Evolutionary conservation across 306 rosid species (phyloP).

Genomic region (Luffa acutangula): DNA sequence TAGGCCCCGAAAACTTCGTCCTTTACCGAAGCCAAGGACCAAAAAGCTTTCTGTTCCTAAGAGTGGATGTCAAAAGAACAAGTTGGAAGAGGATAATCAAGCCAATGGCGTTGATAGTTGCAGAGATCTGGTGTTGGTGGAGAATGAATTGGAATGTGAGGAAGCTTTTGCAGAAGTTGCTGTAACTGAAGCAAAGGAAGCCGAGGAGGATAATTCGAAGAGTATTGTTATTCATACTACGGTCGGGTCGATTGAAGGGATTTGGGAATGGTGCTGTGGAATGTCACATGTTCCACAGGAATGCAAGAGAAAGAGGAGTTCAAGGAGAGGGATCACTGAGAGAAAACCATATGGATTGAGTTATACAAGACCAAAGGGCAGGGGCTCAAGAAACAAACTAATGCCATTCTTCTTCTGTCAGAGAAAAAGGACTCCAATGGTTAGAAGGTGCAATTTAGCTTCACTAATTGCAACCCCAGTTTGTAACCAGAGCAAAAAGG

Average conservation of each 20-base stretch:
- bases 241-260: background rate
- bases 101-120: background rate
- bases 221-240: background rate
- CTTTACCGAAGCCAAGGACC: background rate
- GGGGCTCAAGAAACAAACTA: background rate
- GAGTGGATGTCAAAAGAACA: background rate
- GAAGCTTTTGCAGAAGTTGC: background rate
- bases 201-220: background rate
- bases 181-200: background rate
- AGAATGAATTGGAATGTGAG: background rate
- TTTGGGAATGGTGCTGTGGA: background rate
- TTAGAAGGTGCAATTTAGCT: slow-evolving; percentile 6
- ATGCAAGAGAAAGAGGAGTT: background rate
- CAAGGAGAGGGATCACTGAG: background rate
- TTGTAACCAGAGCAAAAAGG: background rate
- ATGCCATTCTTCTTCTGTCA: background rate
- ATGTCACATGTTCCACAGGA: background rate
- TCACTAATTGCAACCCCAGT: background rate
- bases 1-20: background rate
- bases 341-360: background rate
- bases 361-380: background rate
- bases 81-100: background rate
- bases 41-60: background rate
- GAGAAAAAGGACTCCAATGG: background rate
- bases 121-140: background rate